Conservation (phyloP, 768 basidiomycete species). For the Sporobolomyces roseus region DNA sequence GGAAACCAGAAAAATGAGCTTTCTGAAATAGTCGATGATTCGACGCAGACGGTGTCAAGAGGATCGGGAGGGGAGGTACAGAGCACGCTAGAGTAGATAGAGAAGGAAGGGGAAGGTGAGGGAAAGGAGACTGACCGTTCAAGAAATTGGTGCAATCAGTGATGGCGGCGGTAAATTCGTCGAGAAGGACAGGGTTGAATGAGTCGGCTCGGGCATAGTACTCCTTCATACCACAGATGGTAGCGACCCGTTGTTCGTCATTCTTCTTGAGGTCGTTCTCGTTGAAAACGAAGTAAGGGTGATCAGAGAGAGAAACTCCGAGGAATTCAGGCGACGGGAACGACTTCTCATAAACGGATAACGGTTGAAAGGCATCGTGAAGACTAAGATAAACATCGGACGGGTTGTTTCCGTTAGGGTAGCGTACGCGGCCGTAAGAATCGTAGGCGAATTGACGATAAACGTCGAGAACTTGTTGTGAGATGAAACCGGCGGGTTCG, state of each 20-base stretch:
- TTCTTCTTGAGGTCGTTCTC: conserved; percentile 29
- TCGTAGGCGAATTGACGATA: conserved; percentile 17
- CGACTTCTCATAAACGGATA: neutral
- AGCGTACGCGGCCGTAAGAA: conserved; percentile 9
- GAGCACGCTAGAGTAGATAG: no score
- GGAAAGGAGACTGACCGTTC: neutral
- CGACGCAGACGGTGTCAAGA: no score
- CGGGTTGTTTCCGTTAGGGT: conserved; percentile 3
- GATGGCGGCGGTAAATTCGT: conserved; percentile 48
- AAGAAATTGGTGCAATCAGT: conserved; percentile 47
- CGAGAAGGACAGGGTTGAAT: conserved; percentile 17
- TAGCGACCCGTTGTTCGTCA: conserved; percentile 22
- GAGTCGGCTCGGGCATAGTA: conserved; percentile 4
- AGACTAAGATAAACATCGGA: conserved; percentile 21
- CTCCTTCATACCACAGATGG: conserved; percentile 21
- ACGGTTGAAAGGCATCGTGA: conserved; percentile 13
- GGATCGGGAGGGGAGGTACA: no score
- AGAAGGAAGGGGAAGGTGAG: no score
- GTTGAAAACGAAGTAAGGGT: conserved; percentile 38
- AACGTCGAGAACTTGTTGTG: conserved; percentile 21
- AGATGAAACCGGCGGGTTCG: conserved; percentile 31
- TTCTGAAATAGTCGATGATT: no score
- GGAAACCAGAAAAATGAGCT: neutral
- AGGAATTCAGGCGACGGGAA: conserved; percentile 17
- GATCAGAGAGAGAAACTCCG: conserved; percentile 3